Base-by-base conservation (phyloP, 163 green algal genomes). In the Chlamydomonas reinhardtii region DNA sequence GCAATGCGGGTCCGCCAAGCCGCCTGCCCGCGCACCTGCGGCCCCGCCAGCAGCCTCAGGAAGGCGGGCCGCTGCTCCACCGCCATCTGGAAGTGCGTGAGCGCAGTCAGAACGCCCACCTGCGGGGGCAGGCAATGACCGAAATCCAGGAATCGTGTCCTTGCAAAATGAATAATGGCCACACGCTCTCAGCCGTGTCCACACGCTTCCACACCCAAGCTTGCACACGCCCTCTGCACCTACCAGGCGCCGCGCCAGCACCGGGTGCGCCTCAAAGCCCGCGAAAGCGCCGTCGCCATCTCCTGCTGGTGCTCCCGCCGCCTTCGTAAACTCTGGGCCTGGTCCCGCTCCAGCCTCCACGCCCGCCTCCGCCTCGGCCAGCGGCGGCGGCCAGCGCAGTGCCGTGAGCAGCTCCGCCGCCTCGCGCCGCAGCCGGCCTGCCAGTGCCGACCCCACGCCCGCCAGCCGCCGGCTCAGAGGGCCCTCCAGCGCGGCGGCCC, bases 51-150 rank as follows among this genome's bases (percentile, higher is more conserved):
- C 68, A 85, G 68, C 14, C 31, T 12, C 31, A 56, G 52, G 80
- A 86, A 86, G 34, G 52, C 70, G 1, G 70, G 17, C n/a, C 70
- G 80, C 34, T 86, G 69, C 80, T 79, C 70, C 56, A 86, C 80
- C 34, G 80, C 80, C 80, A 86, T 86, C 37, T 86, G 80, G 70
- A 39, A 65, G 69, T 86, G 80, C 35, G 70, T 79, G 52, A 86
- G 80, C 5, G 80, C 80, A 25, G 80, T 86, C 29, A 86, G 70
- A 15, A 86, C 80, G 52, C 80, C 80, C 69, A 70, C 77, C 77
- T 84, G 77, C 59, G 31, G 59, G 25, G 6, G 48, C 6, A 56
- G 48, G 48, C 11, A 6, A 54, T 54, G 43, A n/a, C n/a, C n/a
- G n/a, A n/a, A n/a, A n/a, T n/a, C n/a, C n/a, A n/a, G n/a, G n/a